Evolutionary conservation across 78 protist species (phyloP).

Genomic region (Goniomonas avonlea): DNA sequence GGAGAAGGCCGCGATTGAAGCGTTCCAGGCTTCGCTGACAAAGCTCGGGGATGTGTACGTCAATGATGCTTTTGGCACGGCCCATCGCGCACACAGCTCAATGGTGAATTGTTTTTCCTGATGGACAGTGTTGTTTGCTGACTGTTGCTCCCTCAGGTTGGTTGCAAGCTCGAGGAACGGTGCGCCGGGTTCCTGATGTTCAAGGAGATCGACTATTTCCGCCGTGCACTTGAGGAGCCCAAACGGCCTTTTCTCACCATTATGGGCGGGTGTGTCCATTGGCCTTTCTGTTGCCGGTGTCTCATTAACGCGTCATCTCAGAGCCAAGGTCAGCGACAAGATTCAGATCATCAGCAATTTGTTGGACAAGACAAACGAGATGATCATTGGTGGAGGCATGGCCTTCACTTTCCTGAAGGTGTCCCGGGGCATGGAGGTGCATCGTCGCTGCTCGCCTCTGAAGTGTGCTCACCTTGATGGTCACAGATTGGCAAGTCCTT

Average conservation of each 20-base stretch:
- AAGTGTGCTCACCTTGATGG: not conserved
- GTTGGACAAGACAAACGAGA: conserved; percentile 79
- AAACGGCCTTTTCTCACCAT: conserved; percentile 91
- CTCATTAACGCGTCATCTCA: not conserved
- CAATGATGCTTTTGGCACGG: conserved; percentile 99
- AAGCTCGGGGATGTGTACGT: conserved; percentile 90
- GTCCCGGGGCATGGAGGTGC: no score
- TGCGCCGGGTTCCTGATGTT: conserved; percentile 88
- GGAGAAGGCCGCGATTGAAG: conserved; percentile 49
- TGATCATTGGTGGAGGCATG: conserved; percentile 98
- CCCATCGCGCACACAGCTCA: conserved; percentile 96
- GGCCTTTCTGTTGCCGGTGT: no score
- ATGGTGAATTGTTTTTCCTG: not conserved
- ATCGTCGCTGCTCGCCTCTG: not conserved
- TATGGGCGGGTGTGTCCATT: conserved; percentile 80
- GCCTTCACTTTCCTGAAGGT: conserved; percentile 93
- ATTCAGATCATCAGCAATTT: conserved; percentile 88
- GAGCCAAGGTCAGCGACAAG: conserved; percentile 91
- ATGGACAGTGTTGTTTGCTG: not conserved
- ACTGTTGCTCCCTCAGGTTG: conserved; percentile 7
- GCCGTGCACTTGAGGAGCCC: conserved; percentile 80
- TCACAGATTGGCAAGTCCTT: conserved; percentile 77
- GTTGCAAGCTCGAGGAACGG: not conserved
- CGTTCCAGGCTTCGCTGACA: conserved; percentile 84
- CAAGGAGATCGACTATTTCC: conserved; percentile 91